Base-by-base conservation (phyloP, 331 rosid species). In the Rosa hybrid region DNA sequence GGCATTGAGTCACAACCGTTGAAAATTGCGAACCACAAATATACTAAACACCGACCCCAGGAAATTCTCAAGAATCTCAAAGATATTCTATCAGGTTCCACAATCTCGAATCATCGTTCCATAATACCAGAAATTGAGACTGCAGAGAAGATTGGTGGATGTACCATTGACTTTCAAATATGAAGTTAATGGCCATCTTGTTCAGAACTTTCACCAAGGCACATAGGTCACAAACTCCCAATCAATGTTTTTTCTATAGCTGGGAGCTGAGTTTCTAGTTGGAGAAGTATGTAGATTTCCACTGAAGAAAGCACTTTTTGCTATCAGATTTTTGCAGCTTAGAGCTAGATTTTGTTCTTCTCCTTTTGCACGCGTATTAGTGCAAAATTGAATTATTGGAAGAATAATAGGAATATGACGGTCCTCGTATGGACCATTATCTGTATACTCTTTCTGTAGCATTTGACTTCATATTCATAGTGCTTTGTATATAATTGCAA, bases 111-210 rank as follows among this genome's bases (percentile, higher is more conserved):
- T 78, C 53, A 75, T 64, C 41, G 71, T 71, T 87, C 87, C 5
- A 77, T 87, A 45, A 71, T 85, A 25, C 45, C 81, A 76, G 81
- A 88, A 42, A 82, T 91, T 77, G 90, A 87, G 82, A 86, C 82
- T 34, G 93, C 95, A 79, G 92, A 90, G 85, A 78, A 80, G 70
- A 71, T 85, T 70, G 89, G 94, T 72, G 88, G 84, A 77, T 90
- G 91, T 78, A 81, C 83, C 72, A 85, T 94, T 83, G 97, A 94
- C 86, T 92, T 91, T 85, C 91, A 88, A 75, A 87, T 92, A 83
- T 90, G 71, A 81, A 79, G 48, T 68, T 76, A 39, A 59, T 54
- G 73, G 50, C 81, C 64, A 17, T 78, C 50, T 30, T 46, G 76
- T 59, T 67, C 14, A 62, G 64, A 74, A 65, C 72, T 78, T 82